These are phyloP conservation scores for Cotoneaster glaucophyllus DNA, from an alignment of 306 rosid genomes.

Conservation along the genomic window DNA sequence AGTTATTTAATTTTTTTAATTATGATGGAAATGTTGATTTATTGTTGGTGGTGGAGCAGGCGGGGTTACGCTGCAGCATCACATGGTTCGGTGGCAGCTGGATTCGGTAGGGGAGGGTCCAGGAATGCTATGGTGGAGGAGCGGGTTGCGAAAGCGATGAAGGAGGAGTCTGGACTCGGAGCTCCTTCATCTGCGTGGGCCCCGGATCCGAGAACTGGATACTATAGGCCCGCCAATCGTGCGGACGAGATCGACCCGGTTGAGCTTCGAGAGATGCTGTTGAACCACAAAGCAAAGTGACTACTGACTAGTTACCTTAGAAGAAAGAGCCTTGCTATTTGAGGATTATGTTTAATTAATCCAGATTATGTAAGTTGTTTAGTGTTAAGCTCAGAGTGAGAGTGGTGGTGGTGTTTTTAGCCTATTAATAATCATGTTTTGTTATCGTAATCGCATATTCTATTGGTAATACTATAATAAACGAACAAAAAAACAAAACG, in stretches of 20 bases:
- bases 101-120: slow-evolving; percentile 10
- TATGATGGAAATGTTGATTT: not conserved
- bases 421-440: too few species aligned
- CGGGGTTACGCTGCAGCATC: slow-evolving; percentile 34
- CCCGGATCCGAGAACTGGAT: slow-evolving; percentile 48
- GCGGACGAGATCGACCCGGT: slow-evolving; percentile 39
- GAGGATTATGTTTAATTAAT: too few species aligned
- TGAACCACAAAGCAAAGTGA: slow-evolving; percentile 25
- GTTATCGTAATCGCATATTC: too few species aligned
- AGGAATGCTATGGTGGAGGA: slow-evolving; percentile 21
- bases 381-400: too few species aligned
- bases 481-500: too few species aligned
- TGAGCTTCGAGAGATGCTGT: slow-evolving; percentile 39
- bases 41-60: slow-evolving; percentile 3
- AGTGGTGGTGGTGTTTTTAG: too few species aligned
- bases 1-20: not conserved
- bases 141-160: not conserved
- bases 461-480: too few species aligned
- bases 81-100: slow-evolving; percentile 16
- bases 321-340: not conserved
- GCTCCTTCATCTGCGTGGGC: slow-evolving; percentile 34
- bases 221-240: slow-evolving; percentile 39
- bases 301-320: not conserved
- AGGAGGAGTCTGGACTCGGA: not conserved
- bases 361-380: too few species aligned